Percentiles rank a stretch among this genome's conserved stretches.
Conservation (phyloP, 306 rosid species). For the Castanea crenata region DNA sequence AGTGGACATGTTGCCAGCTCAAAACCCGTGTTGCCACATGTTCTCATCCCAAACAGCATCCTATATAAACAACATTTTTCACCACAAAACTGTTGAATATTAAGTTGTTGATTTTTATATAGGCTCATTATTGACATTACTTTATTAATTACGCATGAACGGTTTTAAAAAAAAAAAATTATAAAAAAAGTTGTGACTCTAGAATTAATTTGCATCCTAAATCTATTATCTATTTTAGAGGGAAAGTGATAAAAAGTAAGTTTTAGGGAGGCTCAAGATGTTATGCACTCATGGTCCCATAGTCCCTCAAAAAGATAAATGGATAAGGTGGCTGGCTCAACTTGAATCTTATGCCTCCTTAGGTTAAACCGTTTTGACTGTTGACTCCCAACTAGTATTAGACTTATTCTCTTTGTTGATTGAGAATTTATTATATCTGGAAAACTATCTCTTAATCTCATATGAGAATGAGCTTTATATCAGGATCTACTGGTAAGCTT, state of each 20-base stretch:
- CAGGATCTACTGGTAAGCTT: too few relatives aligned
- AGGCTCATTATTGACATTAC: too few relatives aligned
- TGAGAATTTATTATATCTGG: too few relatives aligned
- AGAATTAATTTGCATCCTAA: not conserved
- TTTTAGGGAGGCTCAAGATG: not conserved
- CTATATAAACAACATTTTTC: too few relatives aligned
- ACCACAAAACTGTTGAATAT: too few relatives aligned
- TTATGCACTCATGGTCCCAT: not conserved
- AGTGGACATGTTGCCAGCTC: constrained; percentile 42
- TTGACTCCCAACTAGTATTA: not conserved
- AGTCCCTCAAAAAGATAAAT: constrained; percentile 7
- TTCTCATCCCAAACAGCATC: not conserved
- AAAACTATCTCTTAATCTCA: too few relatives aligned
- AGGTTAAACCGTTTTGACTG: constrained; percentile 16
- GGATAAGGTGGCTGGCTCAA: constrained; percentile 26
- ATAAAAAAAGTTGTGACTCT: too few relatives aligned
- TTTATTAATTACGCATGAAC: too few relatives aligned
- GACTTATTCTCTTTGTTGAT: not conserved
- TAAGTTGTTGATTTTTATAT: too few relatives aligned
- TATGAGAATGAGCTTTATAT: too few relatives aligned
- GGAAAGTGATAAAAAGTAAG: not conserved
- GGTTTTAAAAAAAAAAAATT: too few relatives aligned
- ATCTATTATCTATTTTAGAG: constrained; percentile 27
- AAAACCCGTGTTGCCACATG: constrained; percentile 33
- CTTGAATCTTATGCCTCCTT: constrained; percentile 5